phyloP scores from a whole-genome alignment of 2,329 filamentous ascomycete species.

The Stenocarpella maydis region DNA sequence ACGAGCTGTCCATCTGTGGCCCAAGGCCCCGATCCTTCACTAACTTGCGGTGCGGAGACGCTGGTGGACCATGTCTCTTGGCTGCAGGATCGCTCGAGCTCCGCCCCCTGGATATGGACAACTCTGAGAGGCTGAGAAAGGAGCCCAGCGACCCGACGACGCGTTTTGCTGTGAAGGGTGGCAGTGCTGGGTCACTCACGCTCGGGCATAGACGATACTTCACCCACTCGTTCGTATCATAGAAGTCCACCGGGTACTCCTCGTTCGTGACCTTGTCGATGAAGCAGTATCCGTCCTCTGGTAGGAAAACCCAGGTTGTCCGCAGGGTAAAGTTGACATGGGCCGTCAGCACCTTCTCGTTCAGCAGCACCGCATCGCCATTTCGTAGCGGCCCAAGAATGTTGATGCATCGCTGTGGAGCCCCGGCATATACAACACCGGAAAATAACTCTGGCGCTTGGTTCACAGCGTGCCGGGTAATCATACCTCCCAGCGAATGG shows the following conservation, averaged over 20 bases:
- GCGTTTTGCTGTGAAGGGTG: slow-evolving; percentile 54
- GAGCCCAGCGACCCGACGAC: slow-evolving; percentile 52
- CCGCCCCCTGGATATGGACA: slow-evolving; percentile 54
- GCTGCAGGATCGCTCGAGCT: slow-evolving; percentile 50
- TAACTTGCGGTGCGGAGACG: slow-evolving; percentile 42
- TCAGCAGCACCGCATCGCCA: slow-evolving; percentile 90
- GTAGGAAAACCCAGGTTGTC: slow-evolving; percentile 84
- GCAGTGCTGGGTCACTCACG: slow-evolving; percentile 69
- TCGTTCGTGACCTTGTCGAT: slow-evolving; percentile 83
- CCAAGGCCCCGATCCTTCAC: slow-evolving; percentile 51
- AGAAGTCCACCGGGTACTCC: slow-evolving; percentile 85
- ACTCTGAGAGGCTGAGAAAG: slow-evolving; percentile 55
- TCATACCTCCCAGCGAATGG: slow-evolving; percentile 86
- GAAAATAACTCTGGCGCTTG: slow-evolving; percentile 84
- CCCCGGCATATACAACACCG: slow-evolving; percentile 85
- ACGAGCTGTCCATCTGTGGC: slow-evolving; percentile 53
- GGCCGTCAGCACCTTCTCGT: slow-evolving; percentile 87
- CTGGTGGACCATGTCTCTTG: slow-evolving; percentile 38
- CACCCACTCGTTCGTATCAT: slow-evolving; percentile 80
- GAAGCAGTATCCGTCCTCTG: slow-evolving; percentile 88
- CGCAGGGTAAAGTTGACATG: slow-evolving; percentile 93
- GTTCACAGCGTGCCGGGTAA: slow-evolving; percentile 89
- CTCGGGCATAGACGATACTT: slow-evolving; percentile 82
- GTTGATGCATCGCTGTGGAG: slow-evolving; percentile 87
- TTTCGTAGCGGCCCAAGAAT: slow-evolving; percentile 89